A percentile compares a stretch with the other conserved stretches of the same genome.
Evolutionary conservation across 371 early-diverging fungal species (phyloP).

Genomic region (Fennellomyces sp.): DNA sequence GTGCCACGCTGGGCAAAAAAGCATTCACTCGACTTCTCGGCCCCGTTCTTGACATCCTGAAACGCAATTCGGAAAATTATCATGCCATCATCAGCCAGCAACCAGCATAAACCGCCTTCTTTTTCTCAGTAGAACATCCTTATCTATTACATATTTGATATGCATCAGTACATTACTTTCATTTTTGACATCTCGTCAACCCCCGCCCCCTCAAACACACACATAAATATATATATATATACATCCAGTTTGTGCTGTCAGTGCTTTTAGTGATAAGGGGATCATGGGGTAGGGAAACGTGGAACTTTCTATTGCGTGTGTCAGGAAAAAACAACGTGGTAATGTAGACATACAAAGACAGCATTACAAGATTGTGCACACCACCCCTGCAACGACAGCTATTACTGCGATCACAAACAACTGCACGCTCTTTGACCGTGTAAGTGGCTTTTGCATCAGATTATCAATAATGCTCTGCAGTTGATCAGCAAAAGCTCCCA

Average conservation of each 20-base stretch:
- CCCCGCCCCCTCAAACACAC: neutral
- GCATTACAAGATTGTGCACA: neutral
- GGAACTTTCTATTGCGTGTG: too few relatives aligned
- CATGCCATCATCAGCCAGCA: slow-evolving; percentile 28
- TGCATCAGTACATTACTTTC: slow-evolving; percentile 5
- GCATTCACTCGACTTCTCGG: slow-evolving; percentile 94
- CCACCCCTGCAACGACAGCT: neutral
- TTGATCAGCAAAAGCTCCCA: slow-evolving; percentile 68
- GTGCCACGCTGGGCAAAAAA: slow-evolving; percentile 88
- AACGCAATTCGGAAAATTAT: slow-evolving; percentile 88
- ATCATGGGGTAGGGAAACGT: too few relatives aligned
- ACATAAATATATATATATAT: neutral
- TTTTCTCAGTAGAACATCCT: neutral
- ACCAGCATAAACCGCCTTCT: neutral
- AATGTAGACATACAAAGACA: neutral
- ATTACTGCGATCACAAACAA: neutral
- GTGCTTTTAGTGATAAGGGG: too few relatives aligned
- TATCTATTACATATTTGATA: neutral
- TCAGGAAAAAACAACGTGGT: neutral
- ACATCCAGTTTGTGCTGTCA: neutral
- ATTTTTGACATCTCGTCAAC: too few relatives aligned
- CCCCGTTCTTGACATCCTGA: slow-evolving; percentile 89
- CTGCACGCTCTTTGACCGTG: neutral
- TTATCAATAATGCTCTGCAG: slow-evolving; percentile 28
- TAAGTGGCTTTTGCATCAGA: neutral